These are phyloP conservation scores for Hypoxylon lienhwacheense DNA, from an alignment of 495 filamentous ascomycete species.

Conservation along the genomic window DNA sequence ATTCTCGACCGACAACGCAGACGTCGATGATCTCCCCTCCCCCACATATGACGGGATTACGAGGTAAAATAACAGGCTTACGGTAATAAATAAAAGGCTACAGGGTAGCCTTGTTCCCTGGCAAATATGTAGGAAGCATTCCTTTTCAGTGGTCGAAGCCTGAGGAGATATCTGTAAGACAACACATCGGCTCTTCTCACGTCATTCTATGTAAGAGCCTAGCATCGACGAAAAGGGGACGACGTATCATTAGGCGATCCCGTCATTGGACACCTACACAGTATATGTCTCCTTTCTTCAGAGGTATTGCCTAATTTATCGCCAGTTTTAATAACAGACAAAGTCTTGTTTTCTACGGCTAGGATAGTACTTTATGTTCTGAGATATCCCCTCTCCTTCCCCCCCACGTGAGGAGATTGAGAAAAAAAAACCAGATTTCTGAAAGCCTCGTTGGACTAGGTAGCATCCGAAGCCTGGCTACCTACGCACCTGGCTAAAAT, in stretches of 20 bases:
- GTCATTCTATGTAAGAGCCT: neutral
- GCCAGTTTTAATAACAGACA: too few species aligned
- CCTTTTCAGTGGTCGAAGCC: neutral
- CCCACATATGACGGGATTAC: neutral
- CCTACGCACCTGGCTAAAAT: neutral
- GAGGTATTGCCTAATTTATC: too few species aligned
- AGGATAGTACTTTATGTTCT: too few species aligned
- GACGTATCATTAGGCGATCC: neutral
- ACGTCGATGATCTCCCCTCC: neutral
- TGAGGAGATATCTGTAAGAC: neutral
- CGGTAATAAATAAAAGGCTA: neutral
- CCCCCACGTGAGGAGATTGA: neutral
- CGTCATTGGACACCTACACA: too few species aligned
- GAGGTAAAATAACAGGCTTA: neutral
- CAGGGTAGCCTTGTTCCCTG: neutral
- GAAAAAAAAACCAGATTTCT: neutral
- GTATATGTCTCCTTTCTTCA: too few species aligned
- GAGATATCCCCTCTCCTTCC: too few species aligned
- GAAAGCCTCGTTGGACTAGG: neutral
- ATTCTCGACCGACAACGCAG: too few species aligned
- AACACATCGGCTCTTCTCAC: neutral
- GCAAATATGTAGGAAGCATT: neutral
- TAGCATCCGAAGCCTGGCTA: slow-evolving; percentile 4
- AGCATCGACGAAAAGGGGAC: neutral
- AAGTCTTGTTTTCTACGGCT: too few species aligned